phyloP scores from a whole-genome alignment of 83 land plant species.

The Diphasiastrum complanatum region DNA sequence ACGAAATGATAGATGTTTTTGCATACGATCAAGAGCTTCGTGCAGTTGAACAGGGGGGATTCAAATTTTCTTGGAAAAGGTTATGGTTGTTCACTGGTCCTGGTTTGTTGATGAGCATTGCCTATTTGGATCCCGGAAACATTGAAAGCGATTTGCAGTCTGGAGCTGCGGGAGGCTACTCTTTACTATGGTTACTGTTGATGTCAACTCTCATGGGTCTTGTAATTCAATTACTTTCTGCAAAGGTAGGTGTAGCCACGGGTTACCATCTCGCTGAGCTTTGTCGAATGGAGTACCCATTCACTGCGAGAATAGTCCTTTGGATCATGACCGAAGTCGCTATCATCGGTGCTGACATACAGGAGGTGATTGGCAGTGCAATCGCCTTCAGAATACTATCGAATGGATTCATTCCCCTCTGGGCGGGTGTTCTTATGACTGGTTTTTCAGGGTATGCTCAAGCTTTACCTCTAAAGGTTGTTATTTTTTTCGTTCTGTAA shows the following conservation, averaged over 20 bases:
- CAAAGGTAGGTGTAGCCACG: constrained; percentile 74
- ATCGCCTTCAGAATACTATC: constrained; percentile 81
- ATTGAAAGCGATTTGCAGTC: constrained; percentile 90
- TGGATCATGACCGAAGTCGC: constrained; percentile 97
- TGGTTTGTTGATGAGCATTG: constrained; percentile 96
- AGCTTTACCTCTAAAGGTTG: background rate
- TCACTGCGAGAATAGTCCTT: constrained; percentile 46
- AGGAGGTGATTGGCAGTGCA: constrained; percentile 97
- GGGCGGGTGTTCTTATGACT: constrained; percentile 93
- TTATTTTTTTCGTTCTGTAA: background rate
- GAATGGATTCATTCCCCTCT: constrained; percentile 67
- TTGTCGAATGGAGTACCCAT: constrained; percentile 83
- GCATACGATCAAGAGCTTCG: constrained; percentile 5
- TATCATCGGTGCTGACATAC: constrained; percentile 88
- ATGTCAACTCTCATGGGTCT: constrained; percentile 82
- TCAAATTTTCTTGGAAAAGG: constrained; percentile 78
- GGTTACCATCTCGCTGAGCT: constrained; percentile 88
- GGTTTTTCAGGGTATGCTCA: constrained; percentile 68
- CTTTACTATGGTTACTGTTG: constrained; percentile 64
- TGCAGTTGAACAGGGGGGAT: constrained; percentile 18
- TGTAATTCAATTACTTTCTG: constrained; percentile 64
- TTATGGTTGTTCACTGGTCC: constrained; percentile 96
- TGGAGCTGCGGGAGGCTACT: constrained; percentile 58
- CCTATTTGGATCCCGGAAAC: constrained; percentile 91
- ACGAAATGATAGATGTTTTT: constrained; percentile 19